phyloP scores from a whole-genome alignment of 805 yeast species.

The Jamesozyma gamospora region DNA sequence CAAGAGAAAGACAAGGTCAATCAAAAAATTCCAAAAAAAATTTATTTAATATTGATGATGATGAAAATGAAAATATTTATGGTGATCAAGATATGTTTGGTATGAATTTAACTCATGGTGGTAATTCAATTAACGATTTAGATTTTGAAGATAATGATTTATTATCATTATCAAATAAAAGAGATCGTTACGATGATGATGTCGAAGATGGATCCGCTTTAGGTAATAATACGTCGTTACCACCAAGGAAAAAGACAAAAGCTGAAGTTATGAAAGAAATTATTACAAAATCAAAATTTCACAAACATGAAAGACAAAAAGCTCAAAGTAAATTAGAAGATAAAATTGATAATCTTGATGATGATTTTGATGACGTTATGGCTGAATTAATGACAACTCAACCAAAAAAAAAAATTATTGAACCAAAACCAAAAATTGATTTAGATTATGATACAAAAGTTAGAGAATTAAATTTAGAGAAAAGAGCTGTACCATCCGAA shows the following conservation, averaged over 20 bases:
- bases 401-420: constrained; percentile 13
- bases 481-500: constrained; percentile 72
- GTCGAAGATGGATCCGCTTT: constrained; percentile 35
- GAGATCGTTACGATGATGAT: constrained; percentile 28
- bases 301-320: constrained; percentile 66
- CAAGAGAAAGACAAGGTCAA: constrained; percentile 68
- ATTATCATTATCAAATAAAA: constrained; percentile 4
- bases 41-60: constrained; percentile 68
- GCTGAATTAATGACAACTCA: constrained; percentile 32
- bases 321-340: constrained; percentile 50
- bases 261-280: constrained; percentile 81
- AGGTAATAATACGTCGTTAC: constrained; percentile 26
- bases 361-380: constrained; percentile 63
- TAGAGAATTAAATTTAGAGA: constrained; percentile 55
- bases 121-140: constrained; percentile 51
- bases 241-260: constrained; percentile 60
- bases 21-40: constrained; percentile 45
- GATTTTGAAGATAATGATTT: constrained; percentile 31
- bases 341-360: constrained; percentile 59
- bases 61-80: constrained; percentile 31
- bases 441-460: constrained; percentile 57
- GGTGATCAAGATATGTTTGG: constrained; percentile 33
- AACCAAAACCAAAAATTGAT: constrained; percentile 28
- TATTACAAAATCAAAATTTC: constrained; percentile 70
- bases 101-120: constrained; percentile 63